Evolutionary conservation across 352 stramenopile species (phyloP).

Genomic region (Globisporangium canariense): DNA sequence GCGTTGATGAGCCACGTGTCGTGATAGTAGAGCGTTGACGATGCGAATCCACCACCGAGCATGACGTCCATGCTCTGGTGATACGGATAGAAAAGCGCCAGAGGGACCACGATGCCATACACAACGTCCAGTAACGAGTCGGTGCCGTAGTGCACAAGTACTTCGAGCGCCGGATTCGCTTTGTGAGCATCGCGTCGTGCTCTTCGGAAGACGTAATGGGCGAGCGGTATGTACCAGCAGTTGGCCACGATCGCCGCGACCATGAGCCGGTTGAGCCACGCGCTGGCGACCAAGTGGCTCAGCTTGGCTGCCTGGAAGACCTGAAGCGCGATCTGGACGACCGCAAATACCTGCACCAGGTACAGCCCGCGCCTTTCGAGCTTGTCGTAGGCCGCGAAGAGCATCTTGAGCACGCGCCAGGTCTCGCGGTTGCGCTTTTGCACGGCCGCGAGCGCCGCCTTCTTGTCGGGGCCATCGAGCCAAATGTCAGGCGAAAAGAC

Average conservation of each 20-base stretch:
- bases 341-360: conserved; percentile 8
- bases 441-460: background rate
- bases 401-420: conserved; percentile 10
- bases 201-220: conserved; percentile 11
- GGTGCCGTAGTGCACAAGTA: conserved; percentile 11
- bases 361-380: conserved; percentile 15
- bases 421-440: conserved; percentile 13
- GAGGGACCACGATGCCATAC: conserved; percentile 17
- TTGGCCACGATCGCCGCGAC: conserved; percentile 14
- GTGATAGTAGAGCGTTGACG: conserved; percentile 3
- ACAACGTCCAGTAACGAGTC: conserved; percentile 20
- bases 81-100: conserved; percentile 9
- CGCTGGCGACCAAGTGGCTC: conserved; percentile 13
- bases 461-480: conserved; percentile 15
- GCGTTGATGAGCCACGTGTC: conserved; percentile 14
- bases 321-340: conserved; percentile 23
- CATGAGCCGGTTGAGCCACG: conserved; percentile 22
- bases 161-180: conserved; percentile 10
- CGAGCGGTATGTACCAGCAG: conserved; percentile 21
- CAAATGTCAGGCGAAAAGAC: conserved; percentile 20
- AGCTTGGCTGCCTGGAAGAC: conserved; percentile 25
- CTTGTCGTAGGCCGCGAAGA: conserved; percentile 8
- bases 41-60: background rate
- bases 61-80: background rate
- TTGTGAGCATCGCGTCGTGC: background rate